Conservation (phyloP, 73 alveolate genomes). For the Paramecium octaurelia region DNA sequence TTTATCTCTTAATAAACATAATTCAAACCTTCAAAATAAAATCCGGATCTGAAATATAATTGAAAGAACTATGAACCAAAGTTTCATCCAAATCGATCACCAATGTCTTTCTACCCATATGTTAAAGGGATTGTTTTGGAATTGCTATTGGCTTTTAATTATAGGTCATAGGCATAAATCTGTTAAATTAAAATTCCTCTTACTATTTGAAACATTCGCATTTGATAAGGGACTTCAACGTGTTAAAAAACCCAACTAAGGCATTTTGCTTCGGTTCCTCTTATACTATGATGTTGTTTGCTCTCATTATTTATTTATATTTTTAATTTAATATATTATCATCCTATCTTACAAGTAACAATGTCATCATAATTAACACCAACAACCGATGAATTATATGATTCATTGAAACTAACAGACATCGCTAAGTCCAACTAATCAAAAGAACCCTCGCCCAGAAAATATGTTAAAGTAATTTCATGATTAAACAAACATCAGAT, state of each 20-base stretch:
- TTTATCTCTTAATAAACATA: constrained; percentile 15
- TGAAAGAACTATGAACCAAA: constrained; percentile 67
- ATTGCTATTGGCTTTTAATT: neutral
- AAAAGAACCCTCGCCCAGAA: neutral
- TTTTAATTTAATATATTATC: neutral
- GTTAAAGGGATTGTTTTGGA: neutral
- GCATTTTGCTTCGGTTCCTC: neutral
- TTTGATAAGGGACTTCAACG: neutral
- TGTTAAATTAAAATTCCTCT: neutral
- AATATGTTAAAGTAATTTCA: neutral
- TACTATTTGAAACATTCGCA: neutral
- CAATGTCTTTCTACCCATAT: constrained; percentile 66
- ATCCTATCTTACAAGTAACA: neutral
- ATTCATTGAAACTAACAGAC: neutral
- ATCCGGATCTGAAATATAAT: constrained; percentile 56
- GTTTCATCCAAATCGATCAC: constrained; percentile 75
- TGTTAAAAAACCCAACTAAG: neutral
- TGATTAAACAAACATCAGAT: neutral
- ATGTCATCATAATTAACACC: neutral
- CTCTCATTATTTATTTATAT: neutral
- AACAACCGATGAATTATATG: neutral
- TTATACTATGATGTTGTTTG: neutral
- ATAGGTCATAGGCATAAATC: neutral
- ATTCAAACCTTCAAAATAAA: constrained; percentile 56
- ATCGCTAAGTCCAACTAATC: neutral